Percentiles rank a stretch among this genome's conserved stretches.
Evolutionary conservation across 2,329 filamentous ascomycete species (phyloP).

Genomic region (Trichoderma sp.): DNA sequence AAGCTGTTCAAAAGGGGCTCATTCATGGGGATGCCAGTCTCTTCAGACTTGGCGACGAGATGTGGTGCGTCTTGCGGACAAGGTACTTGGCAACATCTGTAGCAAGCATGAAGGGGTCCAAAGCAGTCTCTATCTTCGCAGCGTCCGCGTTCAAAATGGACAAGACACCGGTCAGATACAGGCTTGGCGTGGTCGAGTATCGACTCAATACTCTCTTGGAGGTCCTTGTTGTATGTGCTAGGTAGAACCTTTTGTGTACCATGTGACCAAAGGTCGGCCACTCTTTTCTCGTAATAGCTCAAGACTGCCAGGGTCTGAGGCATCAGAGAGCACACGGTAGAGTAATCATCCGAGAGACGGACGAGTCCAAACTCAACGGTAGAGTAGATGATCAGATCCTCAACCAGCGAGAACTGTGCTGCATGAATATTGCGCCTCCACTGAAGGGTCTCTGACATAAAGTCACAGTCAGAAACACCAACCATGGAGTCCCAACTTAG

Average conservation of each 20-base stretch:
- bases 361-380: slow-evolving; percentile 77
- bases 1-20: slow-evolving; percentile 67
- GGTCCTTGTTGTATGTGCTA: slow-evolving; percentile 85
- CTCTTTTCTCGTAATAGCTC: slow-evolving; percentile 72
- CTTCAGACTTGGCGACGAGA: slow-evolving; percentile 52
- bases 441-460: slow-evolving; percentile 78
- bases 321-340: not conserved
- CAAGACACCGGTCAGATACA: slow-evolving; percentile 73
- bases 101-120: slow-evolving; percentile 83
- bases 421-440: slow-evolving; percentile 77
- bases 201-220: slow-evolving; percentile 86
- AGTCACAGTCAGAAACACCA: slow-evolving; percentile 76
- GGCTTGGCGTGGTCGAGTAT: slow-evolving; percentile 84
- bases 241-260: slow-evolving; percentile 72
- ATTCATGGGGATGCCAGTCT: slow-evolving; percentile 66
- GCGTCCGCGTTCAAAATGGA: slow-evolving; percentile 69
- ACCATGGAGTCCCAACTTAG: slow-evolving; percentile 77
- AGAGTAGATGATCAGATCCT: slow-evolving; percentile 82
- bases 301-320: slow-evolving; percentile 68
- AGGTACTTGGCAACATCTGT: slow-evolving; percentile 68
- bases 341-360: slow-evolving; percentile 75
- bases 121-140: slow-evolving; percentile 74
- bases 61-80: slow-evolving; percentile 71
- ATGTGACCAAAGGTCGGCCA: slow-evolving; percentile 79
- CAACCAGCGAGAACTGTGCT: slow-evolving; percentile 77